A percentile compares a stretch with the other conserved stretches of the same genome.
These are phyloP conservation scores for Globisporangium uncinulatum DNA, from an alignment of 352 stramenopile species.

Conservation along the genomic window DNA sequence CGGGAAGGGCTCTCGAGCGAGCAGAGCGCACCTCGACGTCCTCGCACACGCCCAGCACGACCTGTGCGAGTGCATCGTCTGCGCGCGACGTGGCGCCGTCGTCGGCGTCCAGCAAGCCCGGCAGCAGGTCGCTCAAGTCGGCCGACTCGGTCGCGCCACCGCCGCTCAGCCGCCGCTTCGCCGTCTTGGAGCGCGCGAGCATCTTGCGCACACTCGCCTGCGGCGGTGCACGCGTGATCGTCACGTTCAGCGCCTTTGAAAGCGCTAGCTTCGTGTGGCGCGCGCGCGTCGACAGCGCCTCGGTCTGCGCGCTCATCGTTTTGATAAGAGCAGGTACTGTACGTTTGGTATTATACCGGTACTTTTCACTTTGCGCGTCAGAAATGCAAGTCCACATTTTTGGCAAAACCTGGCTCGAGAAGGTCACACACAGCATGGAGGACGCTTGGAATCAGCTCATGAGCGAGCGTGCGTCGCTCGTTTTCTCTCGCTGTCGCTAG, in stretches of 20 bases:
- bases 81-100: slow-evolving; percentile 1
- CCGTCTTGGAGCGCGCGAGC: slow-evolving; percentile 1
- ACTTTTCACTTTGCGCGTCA: no score
- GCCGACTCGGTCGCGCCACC: background rate
- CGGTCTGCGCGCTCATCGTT: background rate
- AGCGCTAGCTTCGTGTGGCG: slow-evolving; percentile 7
- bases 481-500: no score
- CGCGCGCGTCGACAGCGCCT: slow-evolving; percentile 4
- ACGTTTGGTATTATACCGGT: no score
- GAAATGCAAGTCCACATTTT: no score
- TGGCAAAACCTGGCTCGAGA: background rate
- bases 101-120: slow-evolving; percentile 2
- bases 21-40: slow-evolving; percentile 4
- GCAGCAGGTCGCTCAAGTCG: slow-evolving; percentile 3
- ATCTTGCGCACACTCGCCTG: slow-evolving; percentile 11
- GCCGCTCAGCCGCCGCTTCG: background rate
- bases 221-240: slow-evolving; percentile 4
- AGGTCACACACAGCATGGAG: background rate
- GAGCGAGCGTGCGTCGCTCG: slow-evolving; percentile 4
- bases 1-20: background rate
- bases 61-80: slow-evolving; percentile 7
- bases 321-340: no score
- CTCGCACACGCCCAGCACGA: slow-evolving; percentile 9
- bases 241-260: slow-evolving; percentile 9
- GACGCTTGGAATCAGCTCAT: slow-evolving; percentile 7